A percentile compares a stretch with the other conserved stretches of the same genome.
phyloP scores from a whole-genome alignment of 805 yeast genomes.

The Hanseniaspora hatyaiensis region DNA sequence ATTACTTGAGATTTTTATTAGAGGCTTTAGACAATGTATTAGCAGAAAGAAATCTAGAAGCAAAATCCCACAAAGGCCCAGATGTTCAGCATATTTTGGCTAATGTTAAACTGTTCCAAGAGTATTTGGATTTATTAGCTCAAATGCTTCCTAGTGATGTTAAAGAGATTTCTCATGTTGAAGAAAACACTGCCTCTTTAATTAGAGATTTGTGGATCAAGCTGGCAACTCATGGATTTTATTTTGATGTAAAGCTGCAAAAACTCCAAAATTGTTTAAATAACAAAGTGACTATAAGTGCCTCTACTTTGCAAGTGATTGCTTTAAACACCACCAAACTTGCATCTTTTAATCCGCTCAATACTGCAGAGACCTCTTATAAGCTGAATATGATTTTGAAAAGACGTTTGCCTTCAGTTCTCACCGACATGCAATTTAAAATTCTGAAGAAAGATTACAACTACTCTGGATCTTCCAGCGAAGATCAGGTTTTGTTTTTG shows the following conservation, averaged over 20 bases:
- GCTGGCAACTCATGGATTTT: constrained; percentile 80
- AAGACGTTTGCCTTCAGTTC: constrained; percentile 15
- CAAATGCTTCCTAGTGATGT: constrained; percentile 51
- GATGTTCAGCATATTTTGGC: neutral
- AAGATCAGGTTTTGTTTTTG: constrained; percentile 74
- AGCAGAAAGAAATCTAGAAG: neutral
- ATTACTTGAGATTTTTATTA: constrained; percentile 56
- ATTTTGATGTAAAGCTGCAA: constrained; percentile 39
- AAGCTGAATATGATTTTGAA: constrained; percentile 84
- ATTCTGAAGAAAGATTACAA: neutral
- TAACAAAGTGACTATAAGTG: constrained; percentile 5
- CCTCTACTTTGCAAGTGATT: constrained; percentile 46
- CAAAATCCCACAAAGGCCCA: neutral
- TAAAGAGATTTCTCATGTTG: constrained; percentile 21
- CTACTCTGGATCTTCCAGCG: constrained; percentile 18
- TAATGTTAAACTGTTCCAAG: constrained; percentile 7
- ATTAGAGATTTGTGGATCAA: constrained; percentile 92
- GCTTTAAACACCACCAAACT: constrained; percentile 83
- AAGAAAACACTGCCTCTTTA: constrained; percentile 22
- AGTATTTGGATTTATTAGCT: constrained; percentile 63
- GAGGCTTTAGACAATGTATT: constrained; percentile 56
- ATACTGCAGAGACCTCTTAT: constrained; percentile 79
- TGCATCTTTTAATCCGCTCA: constrained; percentile 68
- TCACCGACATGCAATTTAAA: constrained; percentile 5
- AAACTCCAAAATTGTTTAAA: constrained; percentile 22